Base-by-base conservation (phyloP, 225 moss, liverwort and hornwort genomes). In the Physcomitrellopsis africana region DNA sequence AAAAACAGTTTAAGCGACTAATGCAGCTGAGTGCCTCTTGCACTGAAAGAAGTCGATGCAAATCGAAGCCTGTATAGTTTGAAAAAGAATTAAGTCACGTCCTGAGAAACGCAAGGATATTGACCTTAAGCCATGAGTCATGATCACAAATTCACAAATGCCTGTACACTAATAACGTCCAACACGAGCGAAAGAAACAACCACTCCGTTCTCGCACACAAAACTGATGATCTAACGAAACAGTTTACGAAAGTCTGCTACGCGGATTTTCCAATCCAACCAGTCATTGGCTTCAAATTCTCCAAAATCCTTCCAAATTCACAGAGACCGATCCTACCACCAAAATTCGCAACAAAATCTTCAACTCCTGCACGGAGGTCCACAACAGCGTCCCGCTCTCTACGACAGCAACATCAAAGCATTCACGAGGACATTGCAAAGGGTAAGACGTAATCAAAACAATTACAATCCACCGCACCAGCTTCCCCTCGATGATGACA, bases 81-180 rank as follows among this genome's bases (percentile, higher is more conserved):
- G 32, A 37, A 37, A 29, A 37, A 37, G 32, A 37, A 7, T 37
- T 23, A 68, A 51, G 54, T 71, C 8, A 12, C 29, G 18, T 44
- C 62, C 72, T 27, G 29, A 58, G 37, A 60, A 81, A 71, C 60
- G 65, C 66, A 52, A 66, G 48, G 11, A 68, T 52, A 15, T 56
- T 19, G 17, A 47, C 49, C 68, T 69, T 60, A 3, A 65, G 69
- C 58, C 73, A 60, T 27, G 60, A n/a, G 32, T 60, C 37, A 61
- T 53, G 32, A 49, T 62, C 29, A 52, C 54, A 32, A 22, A 22
- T 29, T 44, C 17, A 24, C 24, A 42, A 65, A 24, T 3, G 26
- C 10, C 58, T 42, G 19, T 16, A 29, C 17, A 9, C 65, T 58
- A 65, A 51, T 37, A 37, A 37, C 32, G 32, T 37, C 32, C 58